Evolutionary conservation across 2,329 filamentous ascomycete genomes (phyloP).

Genomic region (Verticillium zaregamsianum): DNA sequence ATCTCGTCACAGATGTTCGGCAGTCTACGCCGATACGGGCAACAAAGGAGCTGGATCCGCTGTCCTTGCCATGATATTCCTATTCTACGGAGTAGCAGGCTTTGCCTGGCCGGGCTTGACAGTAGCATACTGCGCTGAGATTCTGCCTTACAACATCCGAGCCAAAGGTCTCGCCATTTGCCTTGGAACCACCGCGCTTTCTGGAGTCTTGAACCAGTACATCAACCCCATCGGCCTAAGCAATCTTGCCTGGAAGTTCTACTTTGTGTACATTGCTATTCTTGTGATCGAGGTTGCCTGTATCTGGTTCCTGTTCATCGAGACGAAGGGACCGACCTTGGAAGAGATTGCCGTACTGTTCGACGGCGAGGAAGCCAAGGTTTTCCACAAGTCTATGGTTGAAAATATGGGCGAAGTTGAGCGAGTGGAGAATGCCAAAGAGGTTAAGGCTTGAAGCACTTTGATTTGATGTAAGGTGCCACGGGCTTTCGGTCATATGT

Average conservation of each 20-base stretch:
- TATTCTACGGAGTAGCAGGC: slow-evolving; percentile 41
- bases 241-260: slow-evolving; percentile 19
- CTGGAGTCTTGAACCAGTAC: slow-evolving; percentile 49
- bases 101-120: slow-evolving; percentile 55
- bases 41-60: slow-evolving; percentile 30
- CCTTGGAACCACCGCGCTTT: slow-evolving; percentile 51
- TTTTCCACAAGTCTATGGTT: too few species aligned
- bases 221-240: slow-evolving; percentile 52
- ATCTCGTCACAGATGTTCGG: slow-evolving; percentile 27
- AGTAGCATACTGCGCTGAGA: slow-evolving; percentile 48
- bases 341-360: slow-evolving; percentile 65
- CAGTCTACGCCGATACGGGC: slow-evolving; percentile 36
- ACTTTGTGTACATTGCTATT: slow-evolving; percentile 16
- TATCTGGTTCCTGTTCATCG: slow-evolving; percentile 53
- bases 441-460: too few species aligned
- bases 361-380: slow-evolving; percentile 36
- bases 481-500: too few species aligned
- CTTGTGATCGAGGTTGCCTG: slow-evolving; percentile 50
- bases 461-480: too few species aligned
- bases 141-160: slow-evolving; percentile 45
- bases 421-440: too few species aligned
- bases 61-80: slow-evolving; percentile 38
- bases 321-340: slow-evolving; percentile 61
- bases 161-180: slow-evolving; percentile 52
- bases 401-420: too few species aligned